These are phyloP conservation scores for Camelina hispida DNA, from an alignment of 345 rosid species.

Conservation along the genomic window DNA sequence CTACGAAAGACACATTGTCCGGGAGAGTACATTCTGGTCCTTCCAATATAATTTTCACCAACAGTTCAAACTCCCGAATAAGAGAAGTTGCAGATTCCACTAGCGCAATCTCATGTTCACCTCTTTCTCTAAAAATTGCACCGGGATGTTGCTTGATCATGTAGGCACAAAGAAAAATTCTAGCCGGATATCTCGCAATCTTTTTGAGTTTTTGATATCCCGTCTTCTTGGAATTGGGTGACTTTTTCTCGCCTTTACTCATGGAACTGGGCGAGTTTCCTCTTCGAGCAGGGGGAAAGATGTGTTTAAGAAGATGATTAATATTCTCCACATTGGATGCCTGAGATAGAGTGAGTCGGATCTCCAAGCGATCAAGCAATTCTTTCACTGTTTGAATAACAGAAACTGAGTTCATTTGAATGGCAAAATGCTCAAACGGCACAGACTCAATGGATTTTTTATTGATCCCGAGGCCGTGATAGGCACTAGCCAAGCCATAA, in stretches of 20 bases:
- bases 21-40: constrained; percentile 65
- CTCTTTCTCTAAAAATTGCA: constrained; percentile 86
- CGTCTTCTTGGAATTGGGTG: constrained; percentile 45
- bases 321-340: constrained; percentile 58
- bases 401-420: constrained; percentile 64
- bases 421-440: constrained; percentile 88
- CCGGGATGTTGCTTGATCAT: constrained; percentile 94
- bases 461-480: constrained; percentile 60
- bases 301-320: constrained; percentile 84
- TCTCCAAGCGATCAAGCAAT: constrained; percentile 85
- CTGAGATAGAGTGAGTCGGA: constrained; percentile 54
- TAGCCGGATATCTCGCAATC: constrained; percentile 74
- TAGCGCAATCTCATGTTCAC: constrained; percentile 79
- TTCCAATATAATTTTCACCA: constrained; percentile 69
- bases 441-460: constrained; percentile 55
- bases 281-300: constrained; percentile 64
- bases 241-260: constrained; percentile 61
- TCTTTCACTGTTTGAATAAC: constrained; percentile 67
- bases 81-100: constrained; percentile 72
- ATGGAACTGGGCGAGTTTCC: constrained; percentile 53
- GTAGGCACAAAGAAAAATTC: constrained; percentile 90
- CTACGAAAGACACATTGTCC: constrained; percentile 51
- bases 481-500: constrained; percentile 65
- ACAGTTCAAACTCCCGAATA: constrained; percentile 69
- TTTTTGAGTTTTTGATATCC: constrained; percentile 49